These are phyloP conservation scores for Pelagophyceae sp. DNA, from an alignment of 352 stramenopile genomes.

Conservation along the genomic window DNA sequence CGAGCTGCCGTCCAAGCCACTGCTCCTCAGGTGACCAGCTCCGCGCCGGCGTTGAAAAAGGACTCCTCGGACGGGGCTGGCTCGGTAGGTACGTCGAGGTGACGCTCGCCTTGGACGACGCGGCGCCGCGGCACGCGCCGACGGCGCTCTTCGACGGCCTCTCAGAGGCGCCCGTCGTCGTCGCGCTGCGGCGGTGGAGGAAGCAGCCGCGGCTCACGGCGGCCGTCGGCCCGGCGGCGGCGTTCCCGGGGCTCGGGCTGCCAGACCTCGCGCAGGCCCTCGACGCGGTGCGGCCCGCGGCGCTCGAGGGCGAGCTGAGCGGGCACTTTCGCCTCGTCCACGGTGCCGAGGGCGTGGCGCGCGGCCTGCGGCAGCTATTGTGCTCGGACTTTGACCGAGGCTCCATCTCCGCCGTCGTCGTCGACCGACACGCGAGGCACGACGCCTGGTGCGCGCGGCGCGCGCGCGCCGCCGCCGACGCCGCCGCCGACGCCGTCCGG, in stretches of 20 bases:
- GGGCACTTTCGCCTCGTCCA: conserved; percentile 25
- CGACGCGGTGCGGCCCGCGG: neutral
- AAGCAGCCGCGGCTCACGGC: neutral
- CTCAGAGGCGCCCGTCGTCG: neutral
- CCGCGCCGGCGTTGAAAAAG: too few relatives aligned
- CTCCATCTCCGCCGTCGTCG: neutral
- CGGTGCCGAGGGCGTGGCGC: neutral
- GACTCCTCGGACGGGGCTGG: too few relatives aligned
- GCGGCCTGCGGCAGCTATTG: conserved; percentile 14
- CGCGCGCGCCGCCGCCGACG: neutral
- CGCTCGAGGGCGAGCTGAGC: conserved; percentile 23
- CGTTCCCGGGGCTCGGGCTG: neutral
- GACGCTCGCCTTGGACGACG: conserved; percentile 14
- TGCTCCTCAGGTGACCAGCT: conserved; percentile 68
- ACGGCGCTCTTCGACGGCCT: neutral
- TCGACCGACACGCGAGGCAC: neutral
- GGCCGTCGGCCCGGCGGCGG: neutral
- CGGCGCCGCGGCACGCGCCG: neutral
- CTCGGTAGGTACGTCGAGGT: conserved; percentile 51
- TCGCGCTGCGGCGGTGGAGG: neutral
- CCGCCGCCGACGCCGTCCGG: neutral
- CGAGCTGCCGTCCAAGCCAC: conserved; percentile 76
- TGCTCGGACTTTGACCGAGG: conserved; percentile 22
- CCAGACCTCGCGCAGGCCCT: neutral
- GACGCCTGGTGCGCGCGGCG: neutral